Evolutionary conservation across 2,329 filamentous ascomycete species (phyloP), one percentile per base, ranked within the genome.

Genomic region (Monosporascus sp.): DNA sequence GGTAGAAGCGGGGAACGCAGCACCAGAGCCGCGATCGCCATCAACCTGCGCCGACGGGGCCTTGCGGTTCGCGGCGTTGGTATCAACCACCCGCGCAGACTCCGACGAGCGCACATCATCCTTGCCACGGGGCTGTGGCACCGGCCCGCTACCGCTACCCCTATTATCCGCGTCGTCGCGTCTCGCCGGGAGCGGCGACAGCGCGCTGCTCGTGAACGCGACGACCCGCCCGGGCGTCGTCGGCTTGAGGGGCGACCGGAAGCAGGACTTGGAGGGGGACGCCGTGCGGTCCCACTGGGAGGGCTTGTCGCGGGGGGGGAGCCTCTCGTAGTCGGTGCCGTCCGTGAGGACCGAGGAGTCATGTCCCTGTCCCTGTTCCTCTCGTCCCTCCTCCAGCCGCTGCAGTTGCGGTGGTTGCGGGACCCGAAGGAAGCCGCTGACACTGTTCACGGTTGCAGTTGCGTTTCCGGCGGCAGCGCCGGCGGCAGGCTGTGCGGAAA

Each of bases 181-280:
- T 72, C 56, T 78, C 74, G 9, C 20, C 20, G 74, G 71, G 1
- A 72, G 60, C 1, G 78, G 76, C 3, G 76, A 78, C 7, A 78
- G 65, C 1, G 75, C 75, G 63, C 72, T 78, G 65, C 74, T 78
- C 0, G 77, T 78, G 58, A 84, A 84, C 53, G 81, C 79, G 16
- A 85, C 81, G 1, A 84, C 78, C 0, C 79, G 76, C 5, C 81
- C 81, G 1, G 79, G 79, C 2, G 79, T 83, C 56, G 76, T 81
- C 3, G 78, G 76, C 60, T 84, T 85, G 19, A 81, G 63, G 0
- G 80, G 79, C 4, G 81, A 82, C 19, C 81, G 76, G 24, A 85
- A 67, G 58, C 74, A 79, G 1, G 81, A 84, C 62, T 84, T 85
- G 8, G 67, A 72, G 0, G 81, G 81, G 1, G 80, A 84, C 5